A percentile compares a stretch with the other conserved stretches of the same genome.
Evolutionary conservation across 805 yeast species (phyloP).

Genomic region (Pichia occidentalis): DNA sequence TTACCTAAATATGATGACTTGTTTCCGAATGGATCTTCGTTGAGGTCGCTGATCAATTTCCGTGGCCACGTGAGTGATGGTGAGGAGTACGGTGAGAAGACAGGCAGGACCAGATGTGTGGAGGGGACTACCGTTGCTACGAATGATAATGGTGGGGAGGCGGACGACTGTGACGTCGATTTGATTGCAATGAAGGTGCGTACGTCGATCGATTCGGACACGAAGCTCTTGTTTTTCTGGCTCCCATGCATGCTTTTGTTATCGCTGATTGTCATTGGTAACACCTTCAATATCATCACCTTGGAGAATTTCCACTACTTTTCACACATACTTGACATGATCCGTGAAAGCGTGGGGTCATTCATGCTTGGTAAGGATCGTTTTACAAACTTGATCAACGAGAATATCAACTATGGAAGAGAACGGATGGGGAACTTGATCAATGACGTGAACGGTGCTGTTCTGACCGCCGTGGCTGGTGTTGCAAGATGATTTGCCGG

Average conservation of each 20-base stretch:
- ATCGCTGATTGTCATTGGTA: conserved; percentile 34
- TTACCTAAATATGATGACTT: conserved; percentile 73
- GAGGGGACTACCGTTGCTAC: neutral
- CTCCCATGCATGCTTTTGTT: conserved; percentile 64
- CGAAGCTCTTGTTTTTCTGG: conserved; percentile 87
- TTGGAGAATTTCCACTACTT: conserved; percentile 18
- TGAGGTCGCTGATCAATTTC: conserved; percentile 26
- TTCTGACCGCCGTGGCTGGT: conserved; percentile 32
- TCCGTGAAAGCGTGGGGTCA: conserved; percentile 40
- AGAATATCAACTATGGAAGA: conserved; percentile 28
- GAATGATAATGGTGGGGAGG: conserved; percentile 3
- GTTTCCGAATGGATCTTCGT: conserved; percentile 47
- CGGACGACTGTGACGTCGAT: conserved; percentile 7
- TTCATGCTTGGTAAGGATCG: conserved; percentile 44
- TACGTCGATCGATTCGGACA: conserved; percentile 59
- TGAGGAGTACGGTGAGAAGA: conserved; percentile 7
- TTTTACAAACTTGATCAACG: conserved; percentile 30
- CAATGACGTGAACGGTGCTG: conserved; percentile 37
- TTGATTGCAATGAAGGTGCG: conserved; percentile 27
- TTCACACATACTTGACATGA: conserved; percentile 31
- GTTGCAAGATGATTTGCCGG: too few species aligned
- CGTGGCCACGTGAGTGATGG: conserved; percentile 19
- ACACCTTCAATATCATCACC: conserved; percentile 23
- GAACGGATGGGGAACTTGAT: conserved; percentile 29
- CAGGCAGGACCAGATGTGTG: neutral